Conservation (phyloP, 768 basidiomycete genomes). For the Goffeauzyma gilvescens region DNA sequence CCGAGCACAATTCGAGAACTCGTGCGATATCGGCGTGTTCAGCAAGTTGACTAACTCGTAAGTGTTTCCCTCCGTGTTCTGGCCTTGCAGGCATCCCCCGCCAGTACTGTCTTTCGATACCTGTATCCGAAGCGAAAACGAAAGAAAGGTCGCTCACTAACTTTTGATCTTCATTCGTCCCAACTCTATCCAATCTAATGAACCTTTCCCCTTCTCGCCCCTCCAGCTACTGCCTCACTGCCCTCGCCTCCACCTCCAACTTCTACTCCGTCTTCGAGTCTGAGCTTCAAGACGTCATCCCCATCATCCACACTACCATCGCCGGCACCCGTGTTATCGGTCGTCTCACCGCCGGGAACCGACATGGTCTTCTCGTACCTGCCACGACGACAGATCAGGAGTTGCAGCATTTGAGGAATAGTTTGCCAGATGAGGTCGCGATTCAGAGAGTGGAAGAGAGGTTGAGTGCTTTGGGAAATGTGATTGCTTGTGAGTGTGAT, state of each 20-base stretch:
- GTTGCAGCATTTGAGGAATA: conserved; percentile 88
- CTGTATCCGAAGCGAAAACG: background rate
- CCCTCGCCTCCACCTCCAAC: conserved; percentile 85
- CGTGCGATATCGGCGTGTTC: conserved; percentile 89
- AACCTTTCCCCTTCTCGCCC: background rate
- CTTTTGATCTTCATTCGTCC: conserved; percentile 1
- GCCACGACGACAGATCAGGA: conserved; percentile 93
- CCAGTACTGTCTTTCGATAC: no score
- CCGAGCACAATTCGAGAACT: conserved; percentile 79
- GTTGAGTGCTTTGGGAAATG: conserved; percentile 88
- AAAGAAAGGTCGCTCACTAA: no score
- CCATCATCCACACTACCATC: conserved; percentile 89
- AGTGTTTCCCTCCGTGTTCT: conserved; percentile 5
- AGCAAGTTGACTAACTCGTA: conserved; percentile 77
- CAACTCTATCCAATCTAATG: conserved; percentile 1
- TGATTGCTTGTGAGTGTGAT: conserved; percentile 56
- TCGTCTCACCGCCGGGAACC: conserved; percentile 81
- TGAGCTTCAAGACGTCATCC: conserved; percentile 78
- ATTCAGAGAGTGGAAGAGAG: conserved; percentile 95
- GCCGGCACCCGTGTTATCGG: conserved; percentile 87
- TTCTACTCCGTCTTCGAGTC: conserved; percentile 96
- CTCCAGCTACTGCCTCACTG: conserved; percentile 70
- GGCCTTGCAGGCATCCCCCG: no score
- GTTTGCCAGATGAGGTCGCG: conserved; percentile 76
- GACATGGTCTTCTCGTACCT: conserved; percentile 90